Conservation (phyloP, 1,284 basidiomycete species). For the Ustilago curta region DNA sequence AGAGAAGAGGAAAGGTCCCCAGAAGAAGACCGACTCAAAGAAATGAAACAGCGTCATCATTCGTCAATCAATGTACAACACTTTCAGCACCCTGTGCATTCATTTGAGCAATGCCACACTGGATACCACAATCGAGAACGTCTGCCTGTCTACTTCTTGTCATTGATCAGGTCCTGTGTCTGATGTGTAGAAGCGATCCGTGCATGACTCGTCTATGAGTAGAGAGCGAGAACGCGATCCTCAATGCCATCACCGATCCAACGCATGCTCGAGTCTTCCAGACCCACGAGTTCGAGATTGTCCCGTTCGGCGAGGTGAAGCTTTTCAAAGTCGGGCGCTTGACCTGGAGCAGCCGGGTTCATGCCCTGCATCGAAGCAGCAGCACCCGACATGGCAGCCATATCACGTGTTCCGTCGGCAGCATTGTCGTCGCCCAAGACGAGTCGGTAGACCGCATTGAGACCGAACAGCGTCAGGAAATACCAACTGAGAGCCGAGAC, state of each 20-base stretch:
- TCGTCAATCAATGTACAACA: conserved; percentile 3
- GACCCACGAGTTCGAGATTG: conserved; percentile 88
- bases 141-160: neutral
- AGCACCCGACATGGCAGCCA: conserved; percentile 63
- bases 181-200: conserved; percentile 1
- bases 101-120: conserved; percentile 6
- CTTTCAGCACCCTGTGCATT: neutral
- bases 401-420: conserved; percentile 68
- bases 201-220: conserved; percentile 22
- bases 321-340: conserved; percentile 83
- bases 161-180: neutral
- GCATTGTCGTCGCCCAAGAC: conserved; percentile 88
- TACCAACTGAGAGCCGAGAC: conserved; percentile 99
- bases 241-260: conserved; percentile 69
- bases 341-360: conserved; percentile 51
- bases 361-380: conserved; percentile 44
- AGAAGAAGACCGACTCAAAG: conserved; percentile 6
- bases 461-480: conserved; percentile 97
- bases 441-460: conserved; percentile 93
- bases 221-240: conserved; percentile 62
- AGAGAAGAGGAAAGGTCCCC: conserved; percentile 38
- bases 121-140: conserved; percentile 16
- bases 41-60: conserved; percentile 1
- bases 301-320: conserved; percentile 91
- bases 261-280: conserved; percentile 42